Base-by-base conservation (phyloP, 2,329 filamentous ascomycete species). In the Colletotrichum echinochloae region DNA sequence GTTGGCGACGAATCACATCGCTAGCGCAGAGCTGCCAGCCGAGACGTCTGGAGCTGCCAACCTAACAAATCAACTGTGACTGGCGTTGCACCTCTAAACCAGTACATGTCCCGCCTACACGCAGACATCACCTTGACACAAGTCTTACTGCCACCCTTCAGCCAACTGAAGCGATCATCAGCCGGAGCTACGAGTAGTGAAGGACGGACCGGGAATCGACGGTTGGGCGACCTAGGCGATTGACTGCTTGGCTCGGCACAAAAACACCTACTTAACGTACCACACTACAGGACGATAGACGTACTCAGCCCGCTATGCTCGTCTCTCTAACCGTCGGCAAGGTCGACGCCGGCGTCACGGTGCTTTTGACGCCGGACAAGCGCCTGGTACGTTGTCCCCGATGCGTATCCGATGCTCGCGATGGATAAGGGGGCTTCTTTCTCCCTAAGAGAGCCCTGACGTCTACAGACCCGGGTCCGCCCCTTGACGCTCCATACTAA, bases 301-400 rank as follows among this genome's bases (percentile, higher is more conserved):
- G 35, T 41, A 46, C 28, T 67, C 51, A 67, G 23, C 52, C 33
- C 76, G 87, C 80, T 60, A 98, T 99, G 96, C 88, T 98, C 79
- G 94, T 99, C 83, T 98, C 96, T 75, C 88, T 99, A 80, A 98
- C 95, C 60, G 96, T 99, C 83, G 96, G 96, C 86, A 99, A 99
- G 86, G 96, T 99, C 83, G 96, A 99, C 83, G 96, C 96, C 78
- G 96, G 96, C 83, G 95, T 99, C 79, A 97, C 96, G 60, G 96
- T 99, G 73, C 91, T 99, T 65, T 86, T 99, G 78, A 99, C 96
- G 57, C 93, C 97, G 79, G 96, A 99, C 83, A 98, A 98, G 83
- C 92, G 96, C 79, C 88, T 99, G 77, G 95, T 98, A 89, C 78
- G 91, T 82, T 72, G 55, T 72, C 66, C n/a, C 11, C 20, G 33